These are phyloP conservation scores for Arthrobotrys sinensis DNA, from an alignment of 2,329 filamentous ascomycete species.

Conservation along the genomic window DNA sequence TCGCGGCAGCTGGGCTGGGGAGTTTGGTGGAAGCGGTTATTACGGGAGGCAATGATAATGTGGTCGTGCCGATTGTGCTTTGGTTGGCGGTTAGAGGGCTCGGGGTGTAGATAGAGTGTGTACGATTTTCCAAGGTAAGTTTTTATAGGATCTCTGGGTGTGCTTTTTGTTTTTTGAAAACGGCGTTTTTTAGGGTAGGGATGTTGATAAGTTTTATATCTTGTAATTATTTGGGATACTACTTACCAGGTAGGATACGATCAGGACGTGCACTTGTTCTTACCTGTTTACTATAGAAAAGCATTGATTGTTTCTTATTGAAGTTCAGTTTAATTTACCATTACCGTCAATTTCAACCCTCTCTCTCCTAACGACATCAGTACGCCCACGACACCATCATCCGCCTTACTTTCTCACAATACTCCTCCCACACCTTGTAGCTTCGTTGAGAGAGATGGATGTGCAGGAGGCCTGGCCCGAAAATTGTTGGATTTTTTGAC, in stretches of 20 bases:
- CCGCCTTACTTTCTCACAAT: too few species aligned
- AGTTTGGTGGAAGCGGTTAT: constrained; percentile 95
- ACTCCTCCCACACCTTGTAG: too few species aligned
- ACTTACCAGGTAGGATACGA: background rate
- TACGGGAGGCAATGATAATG: constrained; percentile 98
- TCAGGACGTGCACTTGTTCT: background rate
- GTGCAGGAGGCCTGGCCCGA: too few species aligned
- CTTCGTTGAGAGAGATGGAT: too few species aligned
- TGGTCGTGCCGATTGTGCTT: constrained; percentile 91
- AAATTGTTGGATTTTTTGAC: too few species aligned
- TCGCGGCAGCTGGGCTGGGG: constrained; percentile 81
- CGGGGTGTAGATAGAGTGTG: constrained; percentile 69
- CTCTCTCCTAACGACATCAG: too few species aligned
- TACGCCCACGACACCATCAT: too few species aligned
- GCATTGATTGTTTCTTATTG: constrained; percentile 13
- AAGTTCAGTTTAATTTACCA: background rate
- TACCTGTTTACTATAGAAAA: constrained; percentile 20
- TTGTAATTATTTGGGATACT: constrained; percentile 10
- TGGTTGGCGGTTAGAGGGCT: constrained; percentile 92
- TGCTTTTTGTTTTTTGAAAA: constrained; percentile 11
- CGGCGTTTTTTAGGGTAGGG: constrained; percentile 13
- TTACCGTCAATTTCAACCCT: too few species aligned
- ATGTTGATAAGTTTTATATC: background rate
- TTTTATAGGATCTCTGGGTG: background rate
- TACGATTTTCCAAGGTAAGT: constrained; percentile 18